These are phyloP conservation scores for Ogataea allantospora DNA, from an alignment of 805 yeast species.

Conservation along the genomic window DNA sequence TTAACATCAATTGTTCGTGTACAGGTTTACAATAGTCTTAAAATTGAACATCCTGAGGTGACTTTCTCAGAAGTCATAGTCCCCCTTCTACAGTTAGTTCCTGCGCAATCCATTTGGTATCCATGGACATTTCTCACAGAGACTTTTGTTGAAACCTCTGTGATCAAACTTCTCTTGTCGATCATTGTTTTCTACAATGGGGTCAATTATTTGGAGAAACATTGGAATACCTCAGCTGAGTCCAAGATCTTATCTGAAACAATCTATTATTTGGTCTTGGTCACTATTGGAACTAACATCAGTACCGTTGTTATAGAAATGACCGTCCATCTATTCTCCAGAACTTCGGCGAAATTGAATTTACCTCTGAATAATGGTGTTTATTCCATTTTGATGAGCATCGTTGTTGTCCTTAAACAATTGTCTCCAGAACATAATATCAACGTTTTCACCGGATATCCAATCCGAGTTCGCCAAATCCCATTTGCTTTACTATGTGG, in stretches of 20 bases:
- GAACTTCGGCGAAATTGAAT: slow-evolving; percentile 40
- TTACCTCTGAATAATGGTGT: slow-evolving; percentile 53
- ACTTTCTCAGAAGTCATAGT: slow-evolving; percentile 44
- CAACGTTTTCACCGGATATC: slow-evolving; percentile 39
- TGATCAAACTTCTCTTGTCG: slow-evolving; percentile 45
- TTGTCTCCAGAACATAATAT: slow-evolving; percentile 57
- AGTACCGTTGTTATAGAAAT: slow-evolving; percentile 42
- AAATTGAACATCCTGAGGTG: slow-evolving; percentile 23
- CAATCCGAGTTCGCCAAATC: slow-evolving; percentile 56
- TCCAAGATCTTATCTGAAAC: slow-evolving; percentile 38
- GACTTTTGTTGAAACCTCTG: slow-evolving; percentile 59
- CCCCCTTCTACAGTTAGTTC: slow-evolving; percentile 60
- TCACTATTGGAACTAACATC: slow-evolving; percentile 56
- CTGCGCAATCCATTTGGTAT: slow-evolving; percentile 48
- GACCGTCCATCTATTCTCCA: slow-evolving; percentile 28
- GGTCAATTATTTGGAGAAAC: slow-evolving; percentile 47
- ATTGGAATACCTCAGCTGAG: slow-evolving; percentile 40
- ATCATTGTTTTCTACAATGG: slow-evolving; percentile 38
- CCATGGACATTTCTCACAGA: slow-evolving; percentile 68
- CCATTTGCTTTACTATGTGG: slow-evolving; percentile 47
- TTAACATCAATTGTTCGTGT: slow-evolving; percentile 43
- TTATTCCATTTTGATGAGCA: slow-evolving; percentile 48
- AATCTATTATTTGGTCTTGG: slow-evolving; percentile 47
- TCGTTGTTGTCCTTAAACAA: slow-evolving; percentile 56
- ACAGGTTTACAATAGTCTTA: slow-evolving; percentile 31